These are phyloP conservation scores for Chaetoscypha palmicola DNA, from an alignment of 2,329 filamentous ascomycete species.

Conservation along the genomic window DNA sequence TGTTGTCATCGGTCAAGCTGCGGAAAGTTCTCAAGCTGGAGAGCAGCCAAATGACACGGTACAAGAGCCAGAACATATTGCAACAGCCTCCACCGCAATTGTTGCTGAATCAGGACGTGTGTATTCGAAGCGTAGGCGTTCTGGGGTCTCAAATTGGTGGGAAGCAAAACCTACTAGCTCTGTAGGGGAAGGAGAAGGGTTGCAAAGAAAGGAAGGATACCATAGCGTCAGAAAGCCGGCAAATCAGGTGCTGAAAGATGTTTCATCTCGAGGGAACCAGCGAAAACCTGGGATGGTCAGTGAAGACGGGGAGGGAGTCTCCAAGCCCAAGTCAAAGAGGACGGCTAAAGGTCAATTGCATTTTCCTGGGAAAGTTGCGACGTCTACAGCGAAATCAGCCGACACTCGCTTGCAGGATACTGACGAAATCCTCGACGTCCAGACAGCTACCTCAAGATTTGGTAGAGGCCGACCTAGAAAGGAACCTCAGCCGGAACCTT, in stretches of 20 bases:
- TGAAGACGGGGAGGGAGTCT: not conserved
- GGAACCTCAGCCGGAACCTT: not conserved
- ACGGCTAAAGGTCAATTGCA: not conserved
- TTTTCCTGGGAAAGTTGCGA: not conserved
- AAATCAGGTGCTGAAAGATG: not conserved
- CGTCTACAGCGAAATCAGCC: not conserved
- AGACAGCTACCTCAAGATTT: constrained; percentile 21
- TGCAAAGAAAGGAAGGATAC: no score
- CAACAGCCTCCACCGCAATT: not conserved
- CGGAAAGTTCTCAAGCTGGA: no score
- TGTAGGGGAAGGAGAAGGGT: not conserved
- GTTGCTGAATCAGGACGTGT: not conserved
- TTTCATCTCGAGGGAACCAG: not conserved
- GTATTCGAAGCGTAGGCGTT: not conserved
- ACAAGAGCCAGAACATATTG: no score
- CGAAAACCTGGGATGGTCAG: not conserved
- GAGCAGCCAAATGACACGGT: no score
- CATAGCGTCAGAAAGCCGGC: no score
- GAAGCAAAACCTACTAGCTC: not conserved
- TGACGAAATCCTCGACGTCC: constrained; percentile 13
- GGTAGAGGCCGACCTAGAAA: constrained; percentile 5
- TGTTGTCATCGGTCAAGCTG: no score
- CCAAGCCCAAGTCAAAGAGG: not conserved
- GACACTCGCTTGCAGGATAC: not conserved
- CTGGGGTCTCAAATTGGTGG: not conserved